Evolutionary conservation across 2,329 filamentous ascomycete species (phyloP).

Genomic region (Botrytis deweyae): DNA sequence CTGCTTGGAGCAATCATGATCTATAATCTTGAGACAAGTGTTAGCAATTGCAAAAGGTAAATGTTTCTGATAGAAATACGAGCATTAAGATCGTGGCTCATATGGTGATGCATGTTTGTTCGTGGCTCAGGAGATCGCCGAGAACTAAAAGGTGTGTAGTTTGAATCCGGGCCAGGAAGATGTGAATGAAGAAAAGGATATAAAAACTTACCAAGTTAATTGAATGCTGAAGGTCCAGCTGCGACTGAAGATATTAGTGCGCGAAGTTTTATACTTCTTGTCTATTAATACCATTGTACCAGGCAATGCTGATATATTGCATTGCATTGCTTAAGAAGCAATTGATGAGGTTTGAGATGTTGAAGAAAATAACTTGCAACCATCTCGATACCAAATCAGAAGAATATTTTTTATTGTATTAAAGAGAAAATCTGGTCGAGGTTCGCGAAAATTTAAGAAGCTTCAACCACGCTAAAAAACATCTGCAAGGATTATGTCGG

Average conservation of each 20-base stretch:
- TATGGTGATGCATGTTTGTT: conserved; percentile 74
- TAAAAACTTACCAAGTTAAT: conserved; percentile 29
- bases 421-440: not conserved
- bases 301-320: not conserved
- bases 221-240: not conserved
- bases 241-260: not conserved
- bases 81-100: conserved; percentile 48
- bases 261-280: not conserved
- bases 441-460: conserved; percentile 18
- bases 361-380: not conserved
- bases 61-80: conserved; percentile 22
- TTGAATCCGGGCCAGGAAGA: conserved; percentile 17
- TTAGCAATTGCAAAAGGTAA: conserved; percentile 28
- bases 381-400: conserved; percentile 1
- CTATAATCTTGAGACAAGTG: not conserved
- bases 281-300: not conserved
- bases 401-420: not conserved
- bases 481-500: not conserved
- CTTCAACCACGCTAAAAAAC: not conserved
- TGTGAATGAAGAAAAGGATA: conserved; percentile 18
- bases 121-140: conserved; percentile 41
- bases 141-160: conserved; percentile 32
- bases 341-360: conserved; percentile 4
- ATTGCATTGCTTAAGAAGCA: conserved; percentile 12
- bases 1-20: not conserved